Base-by-base conservation (phyloP, 2,329 filamentous ascomycete species). In the Fusarium coffeatum region DNA sequence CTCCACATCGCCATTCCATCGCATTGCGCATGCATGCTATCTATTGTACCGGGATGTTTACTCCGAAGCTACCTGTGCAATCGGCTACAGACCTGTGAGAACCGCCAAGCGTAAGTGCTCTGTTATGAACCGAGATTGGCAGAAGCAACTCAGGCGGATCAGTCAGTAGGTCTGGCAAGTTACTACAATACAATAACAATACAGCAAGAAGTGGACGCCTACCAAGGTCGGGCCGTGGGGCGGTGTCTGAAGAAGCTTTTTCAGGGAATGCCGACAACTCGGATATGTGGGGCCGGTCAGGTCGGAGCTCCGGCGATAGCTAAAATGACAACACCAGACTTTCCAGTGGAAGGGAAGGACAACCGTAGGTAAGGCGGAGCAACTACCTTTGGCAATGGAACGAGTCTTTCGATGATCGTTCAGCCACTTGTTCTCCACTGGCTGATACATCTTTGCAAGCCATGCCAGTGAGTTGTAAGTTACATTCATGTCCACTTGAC, bases 251-350 rank as follows among this genome's bases (percentile, higher is more conserved):
- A 20, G 20, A 57, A 20, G 46, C n/a, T 54, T 25, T 23, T 50
- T 40, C 34, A n/a, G 34, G 18, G 23, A 11, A 41, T 23, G 22
- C 40, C n/a, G 18, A 11, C 25, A 51, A 27, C 15, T 25, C 54
- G 32, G 54, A 30, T 25, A 23, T 40, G 54, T 57, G 45, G 54
- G 54, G 54, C 45, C 54, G 54, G 12, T 7, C 32, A 37, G 41
- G 25, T 51, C 54, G 45, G 54, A 30, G 23, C 49, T 23, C 32
- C 16, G 45, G 11, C 23, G 32, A 11, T 51, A 13, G 20, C 16
- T 30, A 34, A 49, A 11, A 20, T 11, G 25, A 41, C 23, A 27
- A 28, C 18, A 27, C 32, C 15, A 20, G n/a, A 18, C 11, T 41
- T 16, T 16, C 16, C 32, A 28, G n/a, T 51, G 23, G 10, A 41